Percentiles rank a stretch among this genome's conserved stretches.
Evolutionary conservation across 768 basidiomycete species (phyloP).

Genomic region (Brasilioporus rufonigricans): DNA sequence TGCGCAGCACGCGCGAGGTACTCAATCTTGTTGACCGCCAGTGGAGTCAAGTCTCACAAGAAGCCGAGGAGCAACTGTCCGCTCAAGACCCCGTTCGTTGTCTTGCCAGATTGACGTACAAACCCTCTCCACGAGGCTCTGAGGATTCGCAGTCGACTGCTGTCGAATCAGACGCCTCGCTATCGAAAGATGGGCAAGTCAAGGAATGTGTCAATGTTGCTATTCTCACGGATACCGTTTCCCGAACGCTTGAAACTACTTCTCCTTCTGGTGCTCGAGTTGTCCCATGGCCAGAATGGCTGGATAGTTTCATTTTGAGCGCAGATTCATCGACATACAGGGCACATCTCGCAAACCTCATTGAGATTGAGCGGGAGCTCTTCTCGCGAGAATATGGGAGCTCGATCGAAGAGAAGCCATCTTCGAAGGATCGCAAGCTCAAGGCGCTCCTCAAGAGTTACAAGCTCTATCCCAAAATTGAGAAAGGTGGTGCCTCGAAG

Average conservation of each 20-base stretch:
- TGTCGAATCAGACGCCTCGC: slow-evolving; percentile 30
- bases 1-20: slow-evolving; percentile 45
- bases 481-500: slow-evolving; percentile 42
- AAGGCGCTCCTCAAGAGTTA: slow-evolving; percentile 44
- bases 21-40: slow-evolving; percentile 44
- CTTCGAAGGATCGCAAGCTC: slow-evolving; percentile 36
- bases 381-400: slow-evolving; percentile 22
- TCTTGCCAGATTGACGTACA: slow-evolving; percentile 20
- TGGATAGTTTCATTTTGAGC: slow-evolving; percentile 36
- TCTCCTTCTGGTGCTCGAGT: slow-evolving; percentile 25
- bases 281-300: slow-evolving; percentile 41
- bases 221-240: slow-evolving; percentile 19
- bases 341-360: slow-evolving; percentile 32
- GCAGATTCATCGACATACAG: slow-evolving; percentile 37
- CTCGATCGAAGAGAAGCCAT: slow-evolving; percentile 24
- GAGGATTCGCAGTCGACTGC: slow-evolving; percentile 62
- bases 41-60: slow-evolving; percentile 42
- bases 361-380: slow-evolving; percentile 36
- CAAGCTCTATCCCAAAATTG: slow-evolving; percentile 34
- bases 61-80: slow-evolving; percentile 44
- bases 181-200: slow-evolving; percentile 15
- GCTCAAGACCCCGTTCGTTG: neutral
- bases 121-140: slow-evolving; percentile 55
- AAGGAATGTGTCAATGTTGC: slow-evolving; percentile 18
- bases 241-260: slow-evolving; percentile 17